Evolutionary conservation across 2,329 filamentous ascomycete genomes (phyloP), one percentile per base, ranked within the genome.

Genomic region (Beauveria scarabaeidicola): DNA sequence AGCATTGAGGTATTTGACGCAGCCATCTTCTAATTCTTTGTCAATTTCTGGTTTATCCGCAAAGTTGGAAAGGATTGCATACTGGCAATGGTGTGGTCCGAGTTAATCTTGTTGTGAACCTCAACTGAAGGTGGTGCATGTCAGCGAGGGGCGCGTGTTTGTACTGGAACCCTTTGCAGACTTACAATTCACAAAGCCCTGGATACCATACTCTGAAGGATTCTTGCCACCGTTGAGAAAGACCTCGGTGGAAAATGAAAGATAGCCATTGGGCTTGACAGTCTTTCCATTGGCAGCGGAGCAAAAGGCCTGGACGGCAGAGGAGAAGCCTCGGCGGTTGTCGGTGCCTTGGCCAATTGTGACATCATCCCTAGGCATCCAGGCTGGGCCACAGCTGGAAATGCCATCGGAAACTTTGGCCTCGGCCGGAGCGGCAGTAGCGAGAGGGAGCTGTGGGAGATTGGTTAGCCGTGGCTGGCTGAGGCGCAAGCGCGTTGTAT

Each of bases 331-430:
- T 10, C 43, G 51, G 7, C 62, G 62, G 27, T 52, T 60, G 38
- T 64, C 63, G 19, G 61, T 64, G 15, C 59, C 62, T 15, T 52
- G 52, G 13, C 56, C 62, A 44, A 64, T 64, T 11, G 44, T 52
- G 46, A 63, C 62, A 55, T 64, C 62, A 3, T 62, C 56, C 21
- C 62, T 56, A 15, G 63, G 62, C 62, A 64, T 64, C 63, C 63
- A 64, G 6, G 57, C 59, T 19, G 46, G 52, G 17, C 63, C 63
- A 40, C 63, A 64, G 57, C 62, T 63, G n/a, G 63, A 64, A 40
- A 64, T 64, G 13, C 52, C 61, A 41, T 64, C 59, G 10, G 62
- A 63, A 10, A 59, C 46, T 32, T 47, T 43, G 36, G 50, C 59
- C 25, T 61, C 53, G 8, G 48, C 53, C 19, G 59, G 47, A 17